Conservation (phyloP, 192 early-diverging fungal genomes). For the Powellomyces hirtus region DNA sequence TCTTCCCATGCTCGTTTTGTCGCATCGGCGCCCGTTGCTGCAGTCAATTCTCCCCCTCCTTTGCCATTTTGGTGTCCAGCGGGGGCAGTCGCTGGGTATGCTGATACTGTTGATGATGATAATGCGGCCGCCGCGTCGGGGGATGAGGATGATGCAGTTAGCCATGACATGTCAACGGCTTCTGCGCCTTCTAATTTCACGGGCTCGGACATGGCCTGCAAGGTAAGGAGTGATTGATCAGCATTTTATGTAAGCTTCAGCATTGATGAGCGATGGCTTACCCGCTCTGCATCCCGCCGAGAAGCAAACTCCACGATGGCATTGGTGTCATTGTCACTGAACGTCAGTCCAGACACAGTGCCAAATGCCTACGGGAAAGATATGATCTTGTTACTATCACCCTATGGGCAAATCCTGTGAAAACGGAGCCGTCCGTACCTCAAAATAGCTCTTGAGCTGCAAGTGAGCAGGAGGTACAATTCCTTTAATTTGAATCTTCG, state of each 20-base stretch:
- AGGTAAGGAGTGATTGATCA: neutral
- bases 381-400: neutral
- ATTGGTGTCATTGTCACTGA: slow-evolving; percentile 38
- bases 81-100: too few species aligned
- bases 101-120: neutral
- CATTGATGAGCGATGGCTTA: too few species aligned
- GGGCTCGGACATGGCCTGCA: slow-evolving; percentile 15
- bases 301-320: slow-evolving; percentile 55
- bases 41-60: neutral
- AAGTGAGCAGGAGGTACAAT: slow-evolving; percentile 41
- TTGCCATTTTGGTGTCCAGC: neutral
- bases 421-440: slow-evolving; percentile 42
- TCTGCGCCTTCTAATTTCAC: neutral
- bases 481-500: slow-evolving; percentile 64
- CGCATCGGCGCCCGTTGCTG: neutral
- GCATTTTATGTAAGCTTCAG: neutral
- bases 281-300: slow-evolving; percentile 58
- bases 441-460: slow-evolving; percentile 59
- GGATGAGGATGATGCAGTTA: neutral
- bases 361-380: slow-evolving; percentile 43
- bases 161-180: slow-evolving; percentile 11
- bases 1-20: slow-evolving; percentile 1
- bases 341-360: slow-evolving; percentile 40
- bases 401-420: neutral
- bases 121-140: neutral